Evolutionary conservation across 768 basidiomycete genomes (phyloP), one percentile per base, ranked within the genome.

Genomic region (Russula foetens): DNA sequence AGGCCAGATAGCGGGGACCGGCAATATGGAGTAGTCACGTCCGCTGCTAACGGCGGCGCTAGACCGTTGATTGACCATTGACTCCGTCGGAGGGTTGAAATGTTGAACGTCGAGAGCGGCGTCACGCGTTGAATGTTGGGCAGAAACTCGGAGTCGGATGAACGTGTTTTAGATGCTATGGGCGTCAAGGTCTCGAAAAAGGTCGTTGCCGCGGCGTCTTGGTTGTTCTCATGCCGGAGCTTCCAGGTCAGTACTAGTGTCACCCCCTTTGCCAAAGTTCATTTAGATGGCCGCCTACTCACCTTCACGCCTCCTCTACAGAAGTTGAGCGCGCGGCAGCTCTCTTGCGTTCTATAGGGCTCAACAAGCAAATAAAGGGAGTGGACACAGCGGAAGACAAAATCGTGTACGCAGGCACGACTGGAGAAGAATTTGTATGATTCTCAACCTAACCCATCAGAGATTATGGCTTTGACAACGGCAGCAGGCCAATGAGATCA

Each of bases 271-370:
- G 26, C 2, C 3, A 19, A n/a, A 7, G 35, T 6, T n/a, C 28
- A 41, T 33, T 21, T 28, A 41, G 28, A 38, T n/a, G 9, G 8
- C 11, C 38, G 11, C 19, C n/a, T 53, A 38, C 29, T 62, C 29
- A 58, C 23, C 5, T n/a, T 23, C 21, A 17, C 29, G 12, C 21
- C 5, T 19, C 8, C 44, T 15, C 28, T 54, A 15, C 66, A 87
- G 89, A 91, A 70, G 88, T 91, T 3, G 83, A 90, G 70, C 73
- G 82, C 29, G 87, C 89, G 5, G 81, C 80, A 1, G 75, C 75
- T 51, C 74, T 88, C 43, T 69, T 90, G 33, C 75, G 76, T 52
- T 70, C 75, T 3, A 65, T 82, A n/a, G 84, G 80, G 15, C 69
- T 70, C 14, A 83, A 81, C 8, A 83, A 81, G 67, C 69, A 63